A percentile compares a stretch with the other conserved stretches of the same genome.
Conservation (phyloP, 495 filamentous ascomycete species). For the Corynascus novoguineensis region DNA sequence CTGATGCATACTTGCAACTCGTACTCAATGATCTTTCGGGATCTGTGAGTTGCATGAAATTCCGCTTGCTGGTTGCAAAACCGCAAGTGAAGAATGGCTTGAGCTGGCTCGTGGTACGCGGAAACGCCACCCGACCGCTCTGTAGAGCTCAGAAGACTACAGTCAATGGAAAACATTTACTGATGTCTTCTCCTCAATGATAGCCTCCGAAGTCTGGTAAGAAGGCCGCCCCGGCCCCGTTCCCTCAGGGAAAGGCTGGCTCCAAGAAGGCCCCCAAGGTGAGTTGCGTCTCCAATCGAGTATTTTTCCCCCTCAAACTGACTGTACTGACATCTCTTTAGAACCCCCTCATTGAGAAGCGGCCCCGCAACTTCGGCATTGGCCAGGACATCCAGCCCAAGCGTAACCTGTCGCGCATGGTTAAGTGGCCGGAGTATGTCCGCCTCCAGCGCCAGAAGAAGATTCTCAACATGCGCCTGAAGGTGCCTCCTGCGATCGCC, state of each 20-base stretch:
- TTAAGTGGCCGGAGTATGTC: slow-evolving; percentile 98
- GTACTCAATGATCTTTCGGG: slow-evolving; percentile 17
- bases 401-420: slow-evolving; percentile 97
- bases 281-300: slow-evolving; percentile 30
- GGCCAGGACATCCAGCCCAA: slow-evolving; percentile 97
- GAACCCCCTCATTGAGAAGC: slow-evolving; percentile 99
- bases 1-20: slow-evolving; percentile 24
- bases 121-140: slow-evolving; percentile 63
- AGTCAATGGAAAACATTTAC: slow-evolving; percentile 71
- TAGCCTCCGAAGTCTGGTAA: slow-evolving; percentile 96
- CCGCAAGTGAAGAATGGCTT: slow-evolving; percentile 76
- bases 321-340: slow-evolving; percentile 41
- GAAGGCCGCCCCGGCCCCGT: slow-evolving; percentile 92
- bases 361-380: slow-evolving; percentile 95
- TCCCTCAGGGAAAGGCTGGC: slow-evolving; percentile 89
- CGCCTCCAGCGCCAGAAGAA: slow-evolving; percentile 99
- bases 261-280: slow-evolving; percentile 96
- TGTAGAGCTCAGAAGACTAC: slow-evolving; percentile 88
- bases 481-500: slow-evolving; percentile 94
- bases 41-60: slow-evolving; percentile 40
- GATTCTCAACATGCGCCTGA: slow-evolving; percentile 96
- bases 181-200: slow-evolving; percentile 99
- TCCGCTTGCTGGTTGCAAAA: slow-evolving; percentile 47
- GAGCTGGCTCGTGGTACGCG: slow-evolving; percentile 56
- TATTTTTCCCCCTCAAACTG: background rate